phyloP scores from a whole-genome alignment of 2,329 filamentous ascomycete genomes.

The Tolypocladium pustulatum region DNA sequence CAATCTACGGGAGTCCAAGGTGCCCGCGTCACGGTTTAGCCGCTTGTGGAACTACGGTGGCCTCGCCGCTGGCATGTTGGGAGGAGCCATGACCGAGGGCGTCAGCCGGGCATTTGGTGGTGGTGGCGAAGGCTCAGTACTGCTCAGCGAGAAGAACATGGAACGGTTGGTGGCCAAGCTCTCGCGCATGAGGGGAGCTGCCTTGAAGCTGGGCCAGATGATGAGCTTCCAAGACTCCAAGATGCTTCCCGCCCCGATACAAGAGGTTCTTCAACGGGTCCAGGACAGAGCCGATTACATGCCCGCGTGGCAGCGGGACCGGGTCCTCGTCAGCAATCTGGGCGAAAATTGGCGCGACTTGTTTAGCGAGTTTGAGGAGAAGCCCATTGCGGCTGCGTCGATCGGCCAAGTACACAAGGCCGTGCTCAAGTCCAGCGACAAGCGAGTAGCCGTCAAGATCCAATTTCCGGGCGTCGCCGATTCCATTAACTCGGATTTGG shows the following conservation, averaged over 20 bases:
- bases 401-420: slow-evolving; percentile 95
- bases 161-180: slow-evolving; percentile 86
- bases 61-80: slow-evolving; percentile 88
- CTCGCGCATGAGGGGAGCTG: slow-evolving; percentile 91
- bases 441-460: slow-evolving; percentile 84
- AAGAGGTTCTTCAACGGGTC: slow-evolving; percentile 83
- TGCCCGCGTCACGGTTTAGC: slow-evolving; percentile 78
- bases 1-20: slow-evolving; percentile 75
- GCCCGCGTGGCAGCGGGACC: slow-evolving; percentile 85
- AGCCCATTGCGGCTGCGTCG: slow-evolving; percentile 87
- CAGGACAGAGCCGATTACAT: slow-evolving; percentile 98
- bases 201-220: slow-evolving; percentile 96
- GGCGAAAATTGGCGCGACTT: slow-evolving; percentile 76
- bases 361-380: slow-evolving; percentile 78
- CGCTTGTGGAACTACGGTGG: slow-evolving; percentile 93
- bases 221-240: slow-evolving; percentile 97
- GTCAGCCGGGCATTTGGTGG: slow-evolving; percentile 70
- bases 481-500: slow-evolving; percentile 93
- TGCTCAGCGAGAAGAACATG: slow-evolving; percentile 85
- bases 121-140: slow-evolving; percentile 58
- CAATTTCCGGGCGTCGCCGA: slow-evolving; percentile 94
- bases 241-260: slow-evolving; percentile 79
- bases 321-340: slow-evolving; percentile 68
- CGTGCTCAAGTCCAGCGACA: slow-evolving; percentile 61
- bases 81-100: slow-evolving; percentile 79